Conservation (phyloP, 2,329 filamentous ascomycete genomes). For the Cadophora gregata region DNA sequence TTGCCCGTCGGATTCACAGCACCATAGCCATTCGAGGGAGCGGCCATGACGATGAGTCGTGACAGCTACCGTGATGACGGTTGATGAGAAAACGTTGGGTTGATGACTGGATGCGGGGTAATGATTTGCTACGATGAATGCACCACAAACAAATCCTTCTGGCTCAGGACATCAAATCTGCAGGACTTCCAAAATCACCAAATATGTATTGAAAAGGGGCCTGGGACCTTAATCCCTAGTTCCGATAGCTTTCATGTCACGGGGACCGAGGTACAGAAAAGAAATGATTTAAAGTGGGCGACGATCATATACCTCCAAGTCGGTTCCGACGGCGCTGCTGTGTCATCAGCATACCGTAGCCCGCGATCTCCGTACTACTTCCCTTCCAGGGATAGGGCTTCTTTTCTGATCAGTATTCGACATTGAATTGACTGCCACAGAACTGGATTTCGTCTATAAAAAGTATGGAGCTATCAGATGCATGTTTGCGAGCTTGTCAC, state of each 20-base stretch:
- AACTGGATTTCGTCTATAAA: neutral
- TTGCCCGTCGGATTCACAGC: conserved; percentile 28
- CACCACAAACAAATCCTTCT: neutral
- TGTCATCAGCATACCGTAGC: conserved; percentile 6
- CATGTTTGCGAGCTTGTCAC: conserved; percentile 3
- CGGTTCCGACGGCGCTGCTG: neutral
- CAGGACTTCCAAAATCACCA: too few species aligned
- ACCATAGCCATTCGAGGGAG: conserved; percentile 42
- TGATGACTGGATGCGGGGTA: neutral
- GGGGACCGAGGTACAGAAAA: neutral
- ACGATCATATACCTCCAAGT: neutral
- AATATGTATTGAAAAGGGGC: too few species aligned
- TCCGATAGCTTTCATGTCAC: neutral
- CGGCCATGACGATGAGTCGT: conserved; percentile 29
- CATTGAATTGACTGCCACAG: neutral
- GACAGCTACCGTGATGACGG: neutral
- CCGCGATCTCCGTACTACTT: conserved; percentile 12
- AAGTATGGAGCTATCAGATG: neutral
- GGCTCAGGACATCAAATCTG: neutral
- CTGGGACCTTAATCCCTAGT: neutral
- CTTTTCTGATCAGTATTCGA: neutral
- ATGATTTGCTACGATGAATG: neutral
- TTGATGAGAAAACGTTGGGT: neutral
- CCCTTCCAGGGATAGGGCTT: neutral
- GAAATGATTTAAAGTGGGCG: neutral